Percentiles rank a stretch among this genome's conserved stretches.
Conservation (phyloP, 2,329 filamentous ascomycete species). For the Magnaporthiopsis incrustans region DNA sequence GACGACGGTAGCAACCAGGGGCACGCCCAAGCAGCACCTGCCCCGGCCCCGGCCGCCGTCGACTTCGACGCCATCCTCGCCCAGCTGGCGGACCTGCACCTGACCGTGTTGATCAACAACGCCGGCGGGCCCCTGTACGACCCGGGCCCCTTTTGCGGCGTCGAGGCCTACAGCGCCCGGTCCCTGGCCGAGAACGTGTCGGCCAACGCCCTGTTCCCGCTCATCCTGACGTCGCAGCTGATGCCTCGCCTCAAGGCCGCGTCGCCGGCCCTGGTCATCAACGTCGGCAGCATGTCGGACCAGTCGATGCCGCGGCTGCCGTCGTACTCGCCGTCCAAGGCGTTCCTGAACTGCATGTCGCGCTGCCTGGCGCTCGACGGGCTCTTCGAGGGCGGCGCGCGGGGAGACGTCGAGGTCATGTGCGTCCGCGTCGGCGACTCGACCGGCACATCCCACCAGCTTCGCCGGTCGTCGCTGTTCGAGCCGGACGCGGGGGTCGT, state of each 20-base stretch:
- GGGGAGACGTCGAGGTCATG: slow-evolving; percentile 15
- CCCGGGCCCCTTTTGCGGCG: slow-evolving; percentile 22
- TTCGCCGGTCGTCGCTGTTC: slow-evolving; percentile 9
- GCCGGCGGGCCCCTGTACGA: slow-evolving; percentile 33
- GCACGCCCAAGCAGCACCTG: slow-evolving; percentile 8
- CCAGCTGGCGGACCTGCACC: slow-evolving; percentile 26
- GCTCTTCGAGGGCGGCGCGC: slow-evolving; percentile 5
- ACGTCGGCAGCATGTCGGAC: slow-evolving; percentile 38
- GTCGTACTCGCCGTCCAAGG: slow-evolving; percentile 23
- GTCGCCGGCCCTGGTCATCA: slow-evolving; percentile 38
- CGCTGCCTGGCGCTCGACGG: slow-evolving; percentile 13
- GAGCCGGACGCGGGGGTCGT: slow-evolving; percentile 13
- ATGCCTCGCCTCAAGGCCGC: slow-evolving; percentile 33
- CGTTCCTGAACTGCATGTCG: slow-evolving; percentile 12
- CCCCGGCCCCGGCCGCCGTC: slow-evolving; percentile 11
- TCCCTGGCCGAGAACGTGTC: slow-evolving; percentile 34
- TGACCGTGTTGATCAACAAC: slow-evolving; percentile 51
- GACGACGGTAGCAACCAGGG: not conserved
- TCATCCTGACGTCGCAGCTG: slow-evolving; percentile 37
- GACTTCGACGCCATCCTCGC: slow-evolving; percentile 16
- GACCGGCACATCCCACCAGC: slow-evolving; percentile 14
- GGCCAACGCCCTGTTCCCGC: slow-evolving; percentile 41
- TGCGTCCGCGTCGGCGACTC: slow-evolving; percentile 15
- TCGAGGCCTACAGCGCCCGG: slow-evolving; percentile 26
- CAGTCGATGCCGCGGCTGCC: slow-evolving; percentile 36